Conservation (phyloP, 1,139 yeast species). For the Wickerhamomyces sp. region DNA sequence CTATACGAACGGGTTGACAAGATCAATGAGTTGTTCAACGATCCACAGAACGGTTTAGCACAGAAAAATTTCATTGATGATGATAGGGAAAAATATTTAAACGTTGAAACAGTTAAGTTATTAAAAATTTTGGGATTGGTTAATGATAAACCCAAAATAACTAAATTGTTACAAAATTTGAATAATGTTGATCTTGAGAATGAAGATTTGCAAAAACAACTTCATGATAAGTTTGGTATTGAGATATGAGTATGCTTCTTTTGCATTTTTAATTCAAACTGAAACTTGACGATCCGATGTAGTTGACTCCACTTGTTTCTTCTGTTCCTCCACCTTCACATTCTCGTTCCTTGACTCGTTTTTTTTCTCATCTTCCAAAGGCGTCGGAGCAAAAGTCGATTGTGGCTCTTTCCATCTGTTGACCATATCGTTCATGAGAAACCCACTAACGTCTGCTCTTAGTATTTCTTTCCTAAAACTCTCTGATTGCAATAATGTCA, state of each 20-base stretch:
- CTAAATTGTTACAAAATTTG: conserved; percentile 14
- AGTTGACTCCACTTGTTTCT: background rate
- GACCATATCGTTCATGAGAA: conserved; percentile 72
- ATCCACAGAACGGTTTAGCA: conserved; percentile 9
- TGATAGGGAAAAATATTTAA: conserved; percentile 24
- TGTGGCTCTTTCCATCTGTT: conserved; percentile 53
- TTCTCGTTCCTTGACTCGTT: background rate
- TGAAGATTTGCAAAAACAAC: conserved; percentile 14
- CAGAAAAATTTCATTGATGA: conserved; percentile 7
- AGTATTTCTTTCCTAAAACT: conserved; percentile 50
- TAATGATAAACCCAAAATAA: conserved; percentile 18
- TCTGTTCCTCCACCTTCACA: background rate
- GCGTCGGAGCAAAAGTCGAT: conserved; percentile 21
- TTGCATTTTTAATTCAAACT: too few species aligned
- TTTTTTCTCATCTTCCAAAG: conserved; percentile 8
- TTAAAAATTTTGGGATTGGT: conserved; percentile 17
- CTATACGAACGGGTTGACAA: conserved; percentile 32
- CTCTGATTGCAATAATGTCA: conserved; percentile 50
- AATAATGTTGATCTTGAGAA: conserved; percentile 16
- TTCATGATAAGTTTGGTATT: conserved; percentile 16
- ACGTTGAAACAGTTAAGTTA: conserved; percentile 21
- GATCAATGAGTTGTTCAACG: conserved; percentile 9
- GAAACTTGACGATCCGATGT: background rate
- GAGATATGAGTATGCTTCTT: conserved; percentile 1
- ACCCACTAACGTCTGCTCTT: conserved; percentile 54